Evolutionary conservation across 805 yeast species (phyloP).

Genomic region (Dipodascus geniculatus): DNA sequence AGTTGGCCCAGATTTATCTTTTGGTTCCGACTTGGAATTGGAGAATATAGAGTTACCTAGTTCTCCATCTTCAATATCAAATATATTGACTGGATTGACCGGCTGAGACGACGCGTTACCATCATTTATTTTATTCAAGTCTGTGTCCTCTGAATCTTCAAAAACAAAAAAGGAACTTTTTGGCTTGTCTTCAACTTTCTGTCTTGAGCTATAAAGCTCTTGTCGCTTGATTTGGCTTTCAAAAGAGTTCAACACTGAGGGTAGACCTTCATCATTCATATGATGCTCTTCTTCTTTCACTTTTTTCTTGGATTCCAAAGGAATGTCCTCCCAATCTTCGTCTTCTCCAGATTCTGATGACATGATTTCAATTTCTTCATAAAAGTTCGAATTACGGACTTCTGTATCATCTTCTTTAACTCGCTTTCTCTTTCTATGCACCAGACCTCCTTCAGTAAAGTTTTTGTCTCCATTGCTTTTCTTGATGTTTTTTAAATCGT

Average conservation of each 20-base stretch:
- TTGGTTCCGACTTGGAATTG: no score
- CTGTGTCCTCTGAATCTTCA: not conserved
- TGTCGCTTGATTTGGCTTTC: conserved; percentile 19
- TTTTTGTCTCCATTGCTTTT: conserved; percentile 5
- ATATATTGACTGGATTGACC: not conserved
- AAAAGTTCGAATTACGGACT: conserved; percentile 5
- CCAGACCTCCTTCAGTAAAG: not conserved
- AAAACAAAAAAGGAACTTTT: not conserved
- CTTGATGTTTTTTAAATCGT: conserved; percentile 4
- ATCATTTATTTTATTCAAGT: not conserved
- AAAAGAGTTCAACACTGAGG: conserved; percentile 12
- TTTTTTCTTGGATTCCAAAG: conserved; percentile 20
- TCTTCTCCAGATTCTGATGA: conserved; percentile 33
- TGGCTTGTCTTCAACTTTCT: not conserved
- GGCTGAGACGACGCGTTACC: not conserved
- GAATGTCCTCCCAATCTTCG: conserved; percentile 65
- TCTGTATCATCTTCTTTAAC: conserved; percentile 1
- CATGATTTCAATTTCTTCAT: conserved; percentile 11
- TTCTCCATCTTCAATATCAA: not conserved
- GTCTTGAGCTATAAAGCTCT: conserved; percentile 11
- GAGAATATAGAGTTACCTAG: not conserved
- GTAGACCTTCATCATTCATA: not conserved
- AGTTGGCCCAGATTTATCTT: no score
- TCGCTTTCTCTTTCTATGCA: not conserved
- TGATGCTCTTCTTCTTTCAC: not conserved